These are phyloP conservation scores for Vitis hybrid DNA, from an alignment of 177 flowering plant genomes.

Conservation along the genomic window DNA sequence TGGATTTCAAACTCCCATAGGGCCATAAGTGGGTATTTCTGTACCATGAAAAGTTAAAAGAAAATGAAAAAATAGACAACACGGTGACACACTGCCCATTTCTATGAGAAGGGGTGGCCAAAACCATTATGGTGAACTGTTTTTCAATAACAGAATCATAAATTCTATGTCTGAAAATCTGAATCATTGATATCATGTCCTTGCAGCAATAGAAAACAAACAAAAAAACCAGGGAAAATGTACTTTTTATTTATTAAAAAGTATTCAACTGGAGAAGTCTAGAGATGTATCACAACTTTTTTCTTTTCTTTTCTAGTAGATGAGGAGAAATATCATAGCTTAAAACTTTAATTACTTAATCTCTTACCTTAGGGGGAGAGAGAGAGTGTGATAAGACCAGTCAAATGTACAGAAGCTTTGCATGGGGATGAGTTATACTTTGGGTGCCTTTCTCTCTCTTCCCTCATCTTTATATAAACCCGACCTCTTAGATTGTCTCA, in stretches of 20 bases:
- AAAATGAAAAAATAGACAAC: no score
- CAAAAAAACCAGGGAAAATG: neutral
- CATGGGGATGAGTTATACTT: constrained; percentile 12
- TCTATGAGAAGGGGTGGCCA: neutral
- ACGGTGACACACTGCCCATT: no score
- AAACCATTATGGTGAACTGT: neutral
- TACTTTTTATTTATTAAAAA: no score
- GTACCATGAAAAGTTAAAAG: no score
- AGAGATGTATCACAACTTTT: neutral
- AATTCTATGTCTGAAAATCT: neutral
- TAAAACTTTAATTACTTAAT: neutral
- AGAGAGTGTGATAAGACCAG: constrained; percentile 29
- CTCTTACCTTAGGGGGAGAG: constrained; percentile 2
- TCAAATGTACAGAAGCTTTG: constrained; percentile 31
- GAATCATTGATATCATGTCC: neutral
- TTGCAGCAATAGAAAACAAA: neutral
- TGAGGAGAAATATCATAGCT: no score
- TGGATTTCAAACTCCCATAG: no score
- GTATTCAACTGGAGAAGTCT: neutral
- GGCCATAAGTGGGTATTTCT: no score
- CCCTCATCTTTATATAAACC: constrained; percentile 37
- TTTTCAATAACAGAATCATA: neutral
- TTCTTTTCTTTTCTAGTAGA: neutral
- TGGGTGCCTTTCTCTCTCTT: constrained; percentile 9
- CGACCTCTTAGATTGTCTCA: constrained; percentile 18